Conservation (phyloP, 768 basidiomycete genomes). For the Boletales sp. region DNA sequence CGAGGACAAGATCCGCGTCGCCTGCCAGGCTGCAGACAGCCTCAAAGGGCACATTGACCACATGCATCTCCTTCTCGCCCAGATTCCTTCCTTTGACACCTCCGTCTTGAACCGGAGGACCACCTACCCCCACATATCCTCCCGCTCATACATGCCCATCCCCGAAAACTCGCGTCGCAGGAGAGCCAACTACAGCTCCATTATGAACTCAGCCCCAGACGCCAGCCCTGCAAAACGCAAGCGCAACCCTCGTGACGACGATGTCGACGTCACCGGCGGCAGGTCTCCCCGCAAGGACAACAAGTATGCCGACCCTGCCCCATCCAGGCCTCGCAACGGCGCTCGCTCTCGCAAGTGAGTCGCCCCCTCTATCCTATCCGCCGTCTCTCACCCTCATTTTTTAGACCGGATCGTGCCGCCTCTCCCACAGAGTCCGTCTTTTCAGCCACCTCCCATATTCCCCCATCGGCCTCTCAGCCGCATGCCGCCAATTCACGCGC, state of each 20-base stretch:
- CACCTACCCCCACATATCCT: conserved; percentile 71
- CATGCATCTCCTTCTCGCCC: conserved; percentile 57
- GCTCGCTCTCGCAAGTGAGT: conserved; percentile 61
- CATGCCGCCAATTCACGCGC: conserved; percentile 25
- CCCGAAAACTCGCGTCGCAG: conserved; percentile 65
- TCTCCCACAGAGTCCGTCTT: conserved; percentile 75
- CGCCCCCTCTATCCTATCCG: background rate
- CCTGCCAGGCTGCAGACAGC: conserved; percentile 86
- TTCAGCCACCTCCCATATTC: conserved; percentile 67
- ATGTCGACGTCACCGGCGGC: conserved; percentile 45
- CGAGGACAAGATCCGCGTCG: conserved; percentile 97
- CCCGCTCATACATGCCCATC: conserved; percentile 65
- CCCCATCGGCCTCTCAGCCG: conserved; percentile 32
- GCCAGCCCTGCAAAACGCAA: conserved; percentile 66
- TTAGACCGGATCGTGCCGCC: conserved; percentile 57
- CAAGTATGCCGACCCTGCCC: conserved; percentile 39
- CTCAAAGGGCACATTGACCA: conserved; percentile 65
- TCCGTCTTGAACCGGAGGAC: conserved; percentile 58
- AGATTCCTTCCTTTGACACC: conserved; percentile 61
- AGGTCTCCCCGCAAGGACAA: conserved; percentile 64
- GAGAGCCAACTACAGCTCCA: conserved; percentile 51
- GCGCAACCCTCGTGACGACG: conserved; percentile 59
- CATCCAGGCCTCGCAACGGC: conserved; percentile 48
- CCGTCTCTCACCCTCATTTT: conserved; percentile 1
- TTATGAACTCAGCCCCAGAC: conserved; percentile 50